Conservation (phyloP, 148 eudicot genomes). For the Vaccinium darrowii region DNA sequence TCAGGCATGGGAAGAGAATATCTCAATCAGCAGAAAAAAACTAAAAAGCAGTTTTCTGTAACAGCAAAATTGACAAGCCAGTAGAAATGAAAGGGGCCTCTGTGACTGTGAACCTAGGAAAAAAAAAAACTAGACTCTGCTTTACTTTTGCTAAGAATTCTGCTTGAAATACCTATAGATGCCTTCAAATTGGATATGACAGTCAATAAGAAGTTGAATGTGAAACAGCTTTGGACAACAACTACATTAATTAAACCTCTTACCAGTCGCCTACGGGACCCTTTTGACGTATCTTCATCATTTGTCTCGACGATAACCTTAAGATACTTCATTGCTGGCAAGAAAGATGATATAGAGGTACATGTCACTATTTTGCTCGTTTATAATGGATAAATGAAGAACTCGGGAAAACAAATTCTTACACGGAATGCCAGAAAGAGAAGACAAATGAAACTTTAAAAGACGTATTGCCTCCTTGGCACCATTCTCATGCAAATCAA, state of each 20-base stretch:
- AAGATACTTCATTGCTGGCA: conserved; percentile 36
- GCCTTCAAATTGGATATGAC: not conserved
- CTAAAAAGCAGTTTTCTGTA: not conserved
- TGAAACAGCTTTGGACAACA: not conserved
- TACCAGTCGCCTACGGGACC: conserved; percentile 39
- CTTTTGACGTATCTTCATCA: conserved; percentile 30
- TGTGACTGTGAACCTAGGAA: not conserved
- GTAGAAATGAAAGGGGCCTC: not conserved
- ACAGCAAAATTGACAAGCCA: not conserved
- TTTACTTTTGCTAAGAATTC: not conserved
- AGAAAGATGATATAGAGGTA: conserved; percentile 7
- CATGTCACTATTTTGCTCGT: not conserved
- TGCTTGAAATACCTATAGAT: not conserved
- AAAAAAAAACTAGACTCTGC: not conserved
- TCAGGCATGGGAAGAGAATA: not conserved
- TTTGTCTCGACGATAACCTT: conserved; percentile 31
- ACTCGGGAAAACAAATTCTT: conserved; percentile 21
- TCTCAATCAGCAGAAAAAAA: not conserved
- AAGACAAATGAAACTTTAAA: conserved; percentile 43
- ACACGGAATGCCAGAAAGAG: conserved; percentile 49
- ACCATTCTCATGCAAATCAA: conserved; percentile 39
- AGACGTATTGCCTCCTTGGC: conserved; percentile 44
- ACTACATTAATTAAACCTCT: not conserved
- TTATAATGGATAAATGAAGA: not conserved
- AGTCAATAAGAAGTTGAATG: not conserved